These are phyloP conservation scores for Lipomyces kockii DNA, from an alignment of 805 yeast species.

Conservation along the genomic window DNA sequence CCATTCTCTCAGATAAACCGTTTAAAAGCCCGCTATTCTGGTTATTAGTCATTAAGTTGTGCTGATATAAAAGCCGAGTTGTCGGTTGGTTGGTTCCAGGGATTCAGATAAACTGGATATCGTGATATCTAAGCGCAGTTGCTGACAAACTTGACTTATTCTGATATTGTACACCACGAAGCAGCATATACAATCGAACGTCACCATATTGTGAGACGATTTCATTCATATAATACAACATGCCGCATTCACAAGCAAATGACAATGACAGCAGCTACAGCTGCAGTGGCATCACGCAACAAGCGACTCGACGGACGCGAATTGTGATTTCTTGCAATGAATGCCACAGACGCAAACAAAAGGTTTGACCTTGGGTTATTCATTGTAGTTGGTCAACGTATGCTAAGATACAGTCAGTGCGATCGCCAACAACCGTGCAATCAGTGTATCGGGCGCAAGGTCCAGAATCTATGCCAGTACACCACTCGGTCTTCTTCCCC, in stretches of 20 bases:
- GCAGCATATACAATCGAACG: no score
- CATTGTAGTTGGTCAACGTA: not conserved
- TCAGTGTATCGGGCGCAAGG: conserved; percentile 29
- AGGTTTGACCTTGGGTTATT: conserved; percentile 8
- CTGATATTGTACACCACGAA: no score
- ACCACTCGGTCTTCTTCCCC: conserved; percentile 8
- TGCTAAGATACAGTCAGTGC: conserved; percentile 17
- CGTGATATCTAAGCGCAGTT: not conserved
- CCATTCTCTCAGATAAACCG: no score
- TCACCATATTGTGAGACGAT: not conserved
- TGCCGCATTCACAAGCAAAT: not conserved
- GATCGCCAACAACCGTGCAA: conserved; percentile 34
- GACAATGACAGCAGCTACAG: not conserved
- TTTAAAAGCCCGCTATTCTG: not conserved
- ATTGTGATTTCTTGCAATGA: conserved; percentile 32
- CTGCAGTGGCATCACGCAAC: not conserved
- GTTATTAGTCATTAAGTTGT: no score
- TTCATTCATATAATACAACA: not conserved
- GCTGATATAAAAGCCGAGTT: no score
- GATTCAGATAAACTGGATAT: not conserved
- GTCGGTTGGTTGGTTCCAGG: not conserved
- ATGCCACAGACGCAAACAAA: conserved; percentile 36
- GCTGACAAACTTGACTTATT: no score
- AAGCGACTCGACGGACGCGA: conserved; percentile 17
- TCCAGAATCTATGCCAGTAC: conserved; percentile 28